Conservation (phyloP, 768 basidiomycete species). For the Mycena galericulata region DNA sequence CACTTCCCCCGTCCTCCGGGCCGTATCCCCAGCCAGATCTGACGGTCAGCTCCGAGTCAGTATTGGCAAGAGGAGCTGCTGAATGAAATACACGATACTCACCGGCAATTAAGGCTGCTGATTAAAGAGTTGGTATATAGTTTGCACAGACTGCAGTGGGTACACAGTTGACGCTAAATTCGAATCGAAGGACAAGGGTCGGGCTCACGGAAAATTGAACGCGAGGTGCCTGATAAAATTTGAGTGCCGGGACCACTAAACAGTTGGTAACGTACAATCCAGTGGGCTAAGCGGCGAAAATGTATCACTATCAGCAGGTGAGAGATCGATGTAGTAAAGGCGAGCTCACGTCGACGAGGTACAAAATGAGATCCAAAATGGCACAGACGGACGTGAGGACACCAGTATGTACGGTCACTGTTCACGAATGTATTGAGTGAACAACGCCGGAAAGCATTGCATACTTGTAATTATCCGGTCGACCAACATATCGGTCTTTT, state of each 20-base stretch:
- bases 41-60: no score
- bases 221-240: not conserved
- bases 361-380: not conserved
- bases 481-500: not conserved
- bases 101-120: constrained; percentile 9
- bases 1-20: not conserved
- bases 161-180: not conserved
- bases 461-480: constrained; percentile 10
- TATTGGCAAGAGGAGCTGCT: no score
- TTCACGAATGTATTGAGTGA: not conserved
- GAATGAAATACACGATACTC: not conserved
- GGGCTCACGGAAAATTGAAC: not conserved
- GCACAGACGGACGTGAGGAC: constrained; percentile 1
- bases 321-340: no score
- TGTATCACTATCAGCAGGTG: no score
- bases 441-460: not conserved
- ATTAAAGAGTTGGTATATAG: constrained; percentile 3
- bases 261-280: not conserved
- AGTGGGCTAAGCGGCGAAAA: not conserved
- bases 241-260: not conserved
- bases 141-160: not conserved
- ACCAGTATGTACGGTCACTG: constrained; percentile 9
- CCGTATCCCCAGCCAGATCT: not conserved
- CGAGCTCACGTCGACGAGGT: not conserved
- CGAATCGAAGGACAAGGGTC: not conserved